phyloP scores from a whole-genome alignment of 805 yeast genomes.

The Sugiyamaella lignohabitans region DNA sequence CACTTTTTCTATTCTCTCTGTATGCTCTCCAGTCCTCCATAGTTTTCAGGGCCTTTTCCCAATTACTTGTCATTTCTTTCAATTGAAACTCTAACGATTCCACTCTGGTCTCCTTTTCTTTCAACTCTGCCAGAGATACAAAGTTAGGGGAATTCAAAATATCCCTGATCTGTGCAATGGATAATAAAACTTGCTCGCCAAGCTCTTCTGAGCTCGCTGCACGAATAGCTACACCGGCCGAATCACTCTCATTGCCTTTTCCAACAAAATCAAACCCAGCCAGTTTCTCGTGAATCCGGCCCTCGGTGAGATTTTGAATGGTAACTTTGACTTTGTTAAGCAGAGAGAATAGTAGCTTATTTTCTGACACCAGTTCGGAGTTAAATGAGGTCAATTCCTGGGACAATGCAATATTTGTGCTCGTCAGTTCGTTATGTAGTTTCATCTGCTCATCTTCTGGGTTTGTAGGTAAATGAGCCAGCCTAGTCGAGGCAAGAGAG shows the following conservation, averaged over 20 bases:
- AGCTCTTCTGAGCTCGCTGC: slow-evolving; percentile 10
- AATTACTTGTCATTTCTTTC: slow-evolving; percentile 18
- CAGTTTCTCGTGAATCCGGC: slow-evolving; percentile 5
- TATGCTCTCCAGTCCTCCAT: slow-evolving; percentile 26
- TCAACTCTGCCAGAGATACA: slow-evolving; percentile 17
- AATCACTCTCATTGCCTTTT: not conserved
- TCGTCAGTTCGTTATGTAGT: not conserved
- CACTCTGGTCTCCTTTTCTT: slow-evolving; percentile 17
- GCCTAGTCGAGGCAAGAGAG: not conserved
- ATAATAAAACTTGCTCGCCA: slow-evolving; percentile 11
- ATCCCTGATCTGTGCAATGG: slow-evolving; percentile 12
- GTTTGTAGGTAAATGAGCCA: no score
- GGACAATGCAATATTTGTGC: not conserved
- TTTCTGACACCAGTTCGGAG: slow-evolving; percentile 15
- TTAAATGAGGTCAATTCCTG: slow-evolving; percentile 9
- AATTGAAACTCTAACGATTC: slow-evolving; percentile 17
- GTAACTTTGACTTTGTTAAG: slow-evolving; percentile 13
- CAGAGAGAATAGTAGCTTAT: slow-evolving; percentile 15
- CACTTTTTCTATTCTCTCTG: slow-evolving; percentile 8
- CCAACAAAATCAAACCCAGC: slow-evolving; percentile 5
- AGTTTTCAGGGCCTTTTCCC: slow-evolving; percentile 23
- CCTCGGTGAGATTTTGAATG: slow-evolving; percentile 6
- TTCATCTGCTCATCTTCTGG: not conserved
- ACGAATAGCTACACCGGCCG: slow-evolving; percentile 12
- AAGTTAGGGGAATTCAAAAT: slow-evolving; percentile 18